Evolutionary conservation across 495 filamentous ascomycete species (phyloP).

Genomic region (Evernia prunastri): DNA sequence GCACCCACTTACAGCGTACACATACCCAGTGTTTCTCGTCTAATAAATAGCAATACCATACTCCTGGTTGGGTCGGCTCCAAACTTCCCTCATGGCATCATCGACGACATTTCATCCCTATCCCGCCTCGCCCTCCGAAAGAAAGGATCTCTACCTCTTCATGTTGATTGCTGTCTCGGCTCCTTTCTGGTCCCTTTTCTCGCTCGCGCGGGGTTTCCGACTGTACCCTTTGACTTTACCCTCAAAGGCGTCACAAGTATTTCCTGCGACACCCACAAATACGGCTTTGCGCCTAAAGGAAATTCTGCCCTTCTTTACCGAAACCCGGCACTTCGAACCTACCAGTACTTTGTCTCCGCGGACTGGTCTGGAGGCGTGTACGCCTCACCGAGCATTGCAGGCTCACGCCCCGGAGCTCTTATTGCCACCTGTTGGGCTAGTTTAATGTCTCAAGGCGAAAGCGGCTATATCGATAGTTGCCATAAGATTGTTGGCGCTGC

Average conservation of each 20-base stretch:
- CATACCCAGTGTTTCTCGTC: conserved; percentile 62
- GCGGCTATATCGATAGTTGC: conserved; percentile 82
- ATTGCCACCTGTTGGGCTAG: conserved; percentile 93
- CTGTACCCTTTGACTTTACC: conserved; percentile 83
- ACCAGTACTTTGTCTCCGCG: conserved; percentile 94
- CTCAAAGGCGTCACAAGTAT: conserved; percentile 91
- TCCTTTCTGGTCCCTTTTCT: conserved; percentile 93
- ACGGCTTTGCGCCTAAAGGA: conserved; percentile 96
- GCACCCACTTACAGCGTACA: conserved; percentile 81
- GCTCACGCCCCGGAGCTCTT: conserved; percentile 83
- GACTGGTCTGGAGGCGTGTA: conserved; percentile 97
- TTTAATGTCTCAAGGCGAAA: conserved; percentile 79
- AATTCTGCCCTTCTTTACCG: conserved; percentile 91
- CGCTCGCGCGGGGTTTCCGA: conserved; percentile 75
- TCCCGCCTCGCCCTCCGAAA: conserved; percentile 75
- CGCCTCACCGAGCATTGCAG: conserved; percentile 82
- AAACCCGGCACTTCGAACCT: conserved; percentile 62
- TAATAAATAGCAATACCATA: conserved; percentile 95
- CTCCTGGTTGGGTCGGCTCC: conserved; percentile 92
- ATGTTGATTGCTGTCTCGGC: conserved; percentile 96
- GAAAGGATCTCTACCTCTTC: conserved; percentile 62
- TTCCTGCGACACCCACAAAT: conserved; percentile 96
- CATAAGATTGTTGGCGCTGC: conserved; percentile 80
- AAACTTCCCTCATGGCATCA: conserved; percentile 96
- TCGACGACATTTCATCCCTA: conserved; percentile 84